These are phyloP conservation scores for Trametes versicolor DNA, from an alignment of 1,284 basidiomycete species.

Conservation along the genomic window DNA sequence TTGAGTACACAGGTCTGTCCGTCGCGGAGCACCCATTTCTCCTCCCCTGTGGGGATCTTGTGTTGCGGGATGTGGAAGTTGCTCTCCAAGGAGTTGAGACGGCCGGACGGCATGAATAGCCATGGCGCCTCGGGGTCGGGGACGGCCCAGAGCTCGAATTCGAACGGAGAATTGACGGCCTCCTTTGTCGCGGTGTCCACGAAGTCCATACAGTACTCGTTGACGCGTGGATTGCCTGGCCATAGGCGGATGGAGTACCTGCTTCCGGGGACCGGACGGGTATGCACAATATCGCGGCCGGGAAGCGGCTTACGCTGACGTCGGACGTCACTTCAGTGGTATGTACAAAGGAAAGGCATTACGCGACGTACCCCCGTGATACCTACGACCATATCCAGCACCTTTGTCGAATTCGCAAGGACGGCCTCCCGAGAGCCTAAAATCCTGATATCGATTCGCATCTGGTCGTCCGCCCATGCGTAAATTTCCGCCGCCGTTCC, in stretches of 20 bases:
- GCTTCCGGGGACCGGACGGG: constrained; percentile 7
- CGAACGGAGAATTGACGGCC: constrained; percentile 17
- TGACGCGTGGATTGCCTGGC: background rate
- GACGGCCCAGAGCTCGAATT: constrained; percentile 17
- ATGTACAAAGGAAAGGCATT: background rate
- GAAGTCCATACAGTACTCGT: constrained; percentile 19
- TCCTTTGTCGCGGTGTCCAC: constrained; percentile 2
- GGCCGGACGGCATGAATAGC: constrained; percentile 1
- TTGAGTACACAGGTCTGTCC: constrained; percentile 13
- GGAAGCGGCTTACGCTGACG: background rate
- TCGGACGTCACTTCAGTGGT: no score
- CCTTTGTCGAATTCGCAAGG: background rate
- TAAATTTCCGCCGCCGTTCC: constrained; percentile 8
- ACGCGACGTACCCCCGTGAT: constrained; percentile 3
- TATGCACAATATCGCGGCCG: background rate
- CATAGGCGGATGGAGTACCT: constrained; percentile 11
- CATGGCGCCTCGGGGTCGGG: constrained; percentile 6
- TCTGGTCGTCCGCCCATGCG: constrained; percentile 10
- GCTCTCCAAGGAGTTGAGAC: constrained; percentile 6
- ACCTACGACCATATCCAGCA: background rate
- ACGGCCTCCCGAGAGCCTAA: constrained; percentile 6
- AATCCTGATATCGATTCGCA: background rate
- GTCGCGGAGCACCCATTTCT: constrained; percentile 17
- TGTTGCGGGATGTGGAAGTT: constrained; percentile 1
- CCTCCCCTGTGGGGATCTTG: constrained; percentile 16